These are phyloP conservation scores for Fistulinella prunicolor DNA, from an alignment of 768 basidiomycete species.

Conservation along the genomic window DNA sequence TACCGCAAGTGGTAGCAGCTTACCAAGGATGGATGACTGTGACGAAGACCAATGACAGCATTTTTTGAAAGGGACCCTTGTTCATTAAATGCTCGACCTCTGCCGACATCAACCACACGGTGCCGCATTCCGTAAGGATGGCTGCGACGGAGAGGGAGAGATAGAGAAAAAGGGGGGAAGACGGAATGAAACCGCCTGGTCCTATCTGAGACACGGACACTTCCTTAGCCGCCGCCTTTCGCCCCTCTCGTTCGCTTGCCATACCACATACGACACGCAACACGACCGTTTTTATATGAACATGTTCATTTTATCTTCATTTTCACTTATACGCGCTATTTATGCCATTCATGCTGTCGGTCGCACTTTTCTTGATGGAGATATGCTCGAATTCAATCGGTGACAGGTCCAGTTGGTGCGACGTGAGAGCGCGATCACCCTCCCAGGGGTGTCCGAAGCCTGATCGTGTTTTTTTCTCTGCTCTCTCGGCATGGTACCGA, in stretches of 20 bases:
- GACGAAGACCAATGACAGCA: conserved; percentile 4
- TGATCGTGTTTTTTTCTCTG: conserved; percentile 1
- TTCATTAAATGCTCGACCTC: background rate
- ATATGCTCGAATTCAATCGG: conserved; percentile 1
- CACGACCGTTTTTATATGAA: no score
- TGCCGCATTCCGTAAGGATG: background rate
- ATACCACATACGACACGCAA: no score
- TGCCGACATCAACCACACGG: background rate
- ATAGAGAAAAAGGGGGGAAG: background rate
- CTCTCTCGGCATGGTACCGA: background rate
- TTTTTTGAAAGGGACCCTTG: background rate
- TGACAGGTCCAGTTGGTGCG: background rate
- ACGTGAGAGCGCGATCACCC: conserved; percentile 8
- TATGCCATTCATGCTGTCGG: conserved; percentile 21
- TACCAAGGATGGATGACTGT: conserved; percentile 8
- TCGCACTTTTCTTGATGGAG: background rate
- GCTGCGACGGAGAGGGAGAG: no score
- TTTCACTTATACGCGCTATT: conserved; percentile 14
- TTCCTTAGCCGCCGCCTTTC: background rate
- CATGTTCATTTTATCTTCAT: conserved; percentile 1
- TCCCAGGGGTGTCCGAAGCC: background rate
- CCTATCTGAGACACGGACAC: no score
- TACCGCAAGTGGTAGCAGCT: conserved; percentile 15
- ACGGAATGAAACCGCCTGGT: background rate
- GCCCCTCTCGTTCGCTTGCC: no score